Evolutionary conservation across 345 rosid species (phyloP), one percentile per base, ranked within the genome.

Genomic region (Lagerstroemia speciosa): DNA sequence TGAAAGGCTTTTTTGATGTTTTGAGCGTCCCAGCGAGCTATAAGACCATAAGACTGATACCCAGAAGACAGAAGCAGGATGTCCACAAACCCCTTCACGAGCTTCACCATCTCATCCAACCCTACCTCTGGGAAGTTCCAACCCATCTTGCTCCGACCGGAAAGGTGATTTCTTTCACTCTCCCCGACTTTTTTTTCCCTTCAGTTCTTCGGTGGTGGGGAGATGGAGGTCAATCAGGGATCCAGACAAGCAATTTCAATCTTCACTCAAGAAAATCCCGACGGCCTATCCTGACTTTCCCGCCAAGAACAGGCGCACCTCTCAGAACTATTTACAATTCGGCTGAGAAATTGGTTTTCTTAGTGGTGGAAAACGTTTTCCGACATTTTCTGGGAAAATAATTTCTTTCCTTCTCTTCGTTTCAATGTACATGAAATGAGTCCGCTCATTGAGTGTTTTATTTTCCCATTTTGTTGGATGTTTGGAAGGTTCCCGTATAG

Each of bases 61-160:
- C 90, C 96, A 76, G 95, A 85, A 71, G 87, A 85, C n/a, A 90
- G 78, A 69, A 88, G 81, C 69, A 88, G 76, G 37, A 90, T 72
- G 81, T 88, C 97, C 32, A 86, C 87, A 71, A 90, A 85, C 76
- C 95, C 98, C 79, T 87, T 83, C 53, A 87, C 71, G 41, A 83
- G 82, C 69, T 84, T 87, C 77, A 70, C 24, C 83, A 86, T 75
- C 46, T 87, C 89, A 70, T 81, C 85, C 46, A 81, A 80, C 8
- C 84, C 80, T 8, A 88, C 77, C 58, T 77, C 86, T 64, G 89
- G 87, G 78, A 80, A 83, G 62, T 74, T 84, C 96, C 96, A 92
- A 57, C 73, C 88, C 94, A 92, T 88, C 24, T 10, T 26, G 32
- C 34, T 16, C 33, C 3, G 62, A 58, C 62, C 30, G 10, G 19